phyloP scores from a whole-genome alignment of 1,139 yeast species.

The Scheffersomyces stambukii region DNA sequence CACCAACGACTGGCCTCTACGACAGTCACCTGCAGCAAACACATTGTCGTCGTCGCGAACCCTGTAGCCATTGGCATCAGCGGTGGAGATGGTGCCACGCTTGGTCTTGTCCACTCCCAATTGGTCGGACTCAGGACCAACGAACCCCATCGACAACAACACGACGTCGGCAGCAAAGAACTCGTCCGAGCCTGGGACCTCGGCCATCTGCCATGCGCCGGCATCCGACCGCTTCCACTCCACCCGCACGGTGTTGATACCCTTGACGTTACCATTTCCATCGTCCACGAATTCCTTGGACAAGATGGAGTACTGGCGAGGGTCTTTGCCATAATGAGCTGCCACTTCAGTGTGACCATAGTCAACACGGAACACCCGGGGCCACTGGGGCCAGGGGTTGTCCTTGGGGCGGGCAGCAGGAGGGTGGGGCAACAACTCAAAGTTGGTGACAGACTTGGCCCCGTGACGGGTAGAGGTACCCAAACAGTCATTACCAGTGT shows the following conservation, averaged over 20 bases:
- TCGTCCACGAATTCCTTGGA: conserved; percentile 95
- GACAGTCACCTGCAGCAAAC: conserved; percentile 97
- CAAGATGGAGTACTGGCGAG: conserved; percentile 92
- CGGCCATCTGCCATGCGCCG: conserved; percentile 99
- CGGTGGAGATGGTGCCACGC: conserved; percentile 82
- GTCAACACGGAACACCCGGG: conserved; percentile 94
- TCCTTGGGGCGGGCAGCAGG: conserved; percentile 83
- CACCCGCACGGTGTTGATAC: conserved; percentile 92
- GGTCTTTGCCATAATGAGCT: conserved; percentile 94
- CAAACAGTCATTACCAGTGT: conserved; percentile 98
- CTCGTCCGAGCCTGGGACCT: conserved; percentile 92
- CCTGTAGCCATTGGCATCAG: conserved; percentile 64
- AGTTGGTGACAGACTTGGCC: conserved; percentile 91
- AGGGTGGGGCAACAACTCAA: conserved; percentile 92
- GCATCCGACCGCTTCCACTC: conserved; percentile 96
- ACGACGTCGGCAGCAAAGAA: conserved; percentile 94
- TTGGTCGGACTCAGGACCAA: conserved; percentile 90
- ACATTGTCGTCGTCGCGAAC: conserved; percentile 61
- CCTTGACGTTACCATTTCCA: conserved; percentile 89
- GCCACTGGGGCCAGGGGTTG: conserved; percentile 99
- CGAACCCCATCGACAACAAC: conserved; percentile 92
- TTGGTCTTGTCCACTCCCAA: conserved; percentile 69
- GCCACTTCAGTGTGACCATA: conserved; percentile 96
- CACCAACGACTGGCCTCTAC: conserved; percentile 96
- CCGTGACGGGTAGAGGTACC: conserved; percentile 98